These are phyloP conservation scores for Lomentospora prolificans DNA, from an alignment of 2,329 filamentous ascomycete species.

Conservation along the genomic window DNA sequence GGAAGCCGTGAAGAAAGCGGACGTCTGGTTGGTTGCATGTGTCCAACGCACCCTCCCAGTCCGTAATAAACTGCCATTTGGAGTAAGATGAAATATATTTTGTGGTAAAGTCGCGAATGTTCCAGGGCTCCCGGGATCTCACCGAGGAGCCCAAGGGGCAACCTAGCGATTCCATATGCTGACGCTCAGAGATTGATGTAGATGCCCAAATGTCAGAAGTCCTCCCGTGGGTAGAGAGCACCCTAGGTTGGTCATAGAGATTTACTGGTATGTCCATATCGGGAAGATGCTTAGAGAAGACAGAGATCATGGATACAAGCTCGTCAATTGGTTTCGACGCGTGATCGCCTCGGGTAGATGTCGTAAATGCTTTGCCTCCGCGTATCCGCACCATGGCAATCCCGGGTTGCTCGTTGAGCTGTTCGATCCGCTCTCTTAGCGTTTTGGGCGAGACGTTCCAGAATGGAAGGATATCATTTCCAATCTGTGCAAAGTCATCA, in stretches of 20 bases:
- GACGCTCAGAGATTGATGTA: constrained; percentile 27
- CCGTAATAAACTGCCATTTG: constrained; percentile 52
- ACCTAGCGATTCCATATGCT: constrained; percentile 3
- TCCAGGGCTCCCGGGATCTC: constrained; percentile 35
- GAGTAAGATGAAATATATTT: constrained; percentile 37
- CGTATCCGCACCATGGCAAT: constrained; percentile 48
- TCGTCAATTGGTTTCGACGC: constrained; percentile 29
- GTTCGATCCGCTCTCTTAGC: constrained; percentile 49
- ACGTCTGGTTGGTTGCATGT: constrained; percentile 72
- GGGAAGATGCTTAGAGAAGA: constrained; percentile 63
- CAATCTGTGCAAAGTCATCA: constrained; percentile 74
- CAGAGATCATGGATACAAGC: constrained; percentile 56
- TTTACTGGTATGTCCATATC: constrained; percentile 84
- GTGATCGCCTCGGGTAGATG: constrained; percentile 14
- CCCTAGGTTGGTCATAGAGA: constrained; percentile 61
- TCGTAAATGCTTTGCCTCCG: constrained; percentile 43
- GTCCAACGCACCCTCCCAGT: constrained; percentile 56
- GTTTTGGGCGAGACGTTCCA: constrained; percentile 61
- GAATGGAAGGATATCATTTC: constrained; percentile 65
- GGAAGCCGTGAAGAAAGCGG: constrained; percentile 62
- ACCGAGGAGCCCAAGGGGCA: constrained; percentile 11
- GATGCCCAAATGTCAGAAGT: not conserved
- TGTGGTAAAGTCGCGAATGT: constrained; percentile 1
- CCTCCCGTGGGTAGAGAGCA: constrained; percentile 37
- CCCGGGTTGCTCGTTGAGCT: constrained; percentile 28